These are phyloP conservation scores for Solanum tarapatanum DNA, from an alignment of 257 asterid genomes.

Conservation along the genomic window DNA sequence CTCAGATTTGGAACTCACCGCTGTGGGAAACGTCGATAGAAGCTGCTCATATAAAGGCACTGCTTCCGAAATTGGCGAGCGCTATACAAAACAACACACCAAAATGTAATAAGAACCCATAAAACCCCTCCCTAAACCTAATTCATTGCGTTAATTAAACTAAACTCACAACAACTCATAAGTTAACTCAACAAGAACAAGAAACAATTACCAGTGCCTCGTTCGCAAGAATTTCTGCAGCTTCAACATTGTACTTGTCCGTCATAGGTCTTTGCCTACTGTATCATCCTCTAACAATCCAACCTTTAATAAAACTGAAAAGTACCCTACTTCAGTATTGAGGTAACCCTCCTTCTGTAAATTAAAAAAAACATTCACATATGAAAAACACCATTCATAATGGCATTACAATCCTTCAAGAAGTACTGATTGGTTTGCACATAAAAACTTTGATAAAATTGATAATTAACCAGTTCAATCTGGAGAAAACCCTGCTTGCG, in stretches of 20 bases:
- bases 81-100: conserved; percentile 25
- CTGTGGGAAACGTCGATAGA: conserved; percentile 68
- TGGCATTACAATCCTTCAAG: not conserved
- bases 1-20: conserved; percentile 30
- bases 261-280: not conserved
- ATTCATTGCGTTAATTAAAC: not conserved
- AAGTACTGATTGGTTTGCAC: not conserved
- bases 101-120: not conserved
- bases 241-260: conserved; percentile 51
- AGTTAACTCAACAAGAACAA: not conserved
- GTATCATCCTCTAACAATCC: not conserved
- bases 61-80: conserved; percentile 61
- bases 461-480: not conserved
- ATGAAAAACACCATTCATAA: not conserved
- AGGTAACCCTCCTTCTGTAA: not conserved
- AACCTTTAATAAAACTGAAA: not conserved
- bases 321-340: not conserved
- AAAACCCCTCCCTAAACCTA: not conserved
- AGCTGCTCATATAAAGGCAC: conserved; percentile 80
- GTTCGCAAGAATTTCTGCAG: conserved; percentile 71
- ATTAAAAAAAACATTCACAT: not conserved
- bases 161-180: not conserved
- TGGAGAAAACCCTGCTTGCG: not conserved
- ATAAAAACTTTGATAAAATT: not conserved
- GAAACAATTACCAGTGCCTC: conserved; percentile 62